Percentiles rank a stretch among this genome's conserved stretches.
These are phyloP conservation scores for Punica granatum DNA, from an alignment of 345 rosid species.

Conservation along the genomic window DNA sequence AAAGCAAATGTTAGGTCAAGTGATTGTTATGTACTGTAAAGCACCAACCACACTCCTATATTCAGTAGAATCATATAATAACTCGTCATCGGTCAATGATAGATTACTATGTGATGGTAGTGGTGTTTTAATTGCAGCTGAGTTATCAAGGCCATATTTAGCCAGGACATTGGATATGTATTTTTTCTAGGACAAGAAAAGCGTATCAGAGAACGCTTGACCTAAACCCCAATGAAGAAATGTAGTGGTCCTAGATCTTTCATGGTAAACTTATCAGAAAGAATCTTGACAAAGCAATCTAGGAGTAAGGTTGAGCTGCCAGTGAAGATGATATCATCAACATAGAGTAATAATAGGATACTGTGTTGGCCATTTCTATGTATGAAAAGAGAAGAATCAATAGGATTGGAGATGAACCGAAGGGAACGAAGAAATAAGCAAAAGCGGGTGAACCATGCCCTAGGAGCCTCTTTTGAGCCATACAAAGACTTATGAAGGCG, in stretches of 20 bases:
- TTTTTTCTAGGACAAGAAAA: neutral
- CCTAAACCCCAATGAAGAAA: too few relatives aligned
- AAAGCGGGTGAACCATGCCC: neutral
- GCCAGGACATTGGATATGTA: neutral
- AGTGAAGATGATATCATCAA: neutral
- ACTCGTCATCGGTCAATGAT: neutral
- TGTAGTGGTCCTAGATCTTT: too few relatives aligned
- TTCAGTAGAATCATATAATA: neutral
- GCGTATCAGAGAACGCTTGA: too few relatives aligned
- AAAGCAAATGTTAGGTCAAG: neutral
- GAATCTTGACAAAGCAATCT: too few relatives aligned
- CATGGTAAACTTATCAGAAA: too few relatives aligned
- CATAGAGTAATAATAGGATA: too few relatives aligned
- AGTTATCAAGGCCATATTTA: neutral
- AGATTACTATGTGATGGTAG: neutral
- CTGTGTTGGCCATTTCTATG: too few relatives aligned
- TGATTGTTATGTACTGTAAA: neutral
- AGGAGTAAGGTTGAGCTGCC: too few relatives aligned
- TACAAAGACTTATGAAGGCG: too few relatives aligned
- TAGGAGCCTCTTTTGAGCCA: neutral
- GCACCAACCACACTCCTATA: neutral
- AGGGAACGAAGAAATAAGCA: fast-evolving
- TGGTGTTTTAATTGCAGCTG: neutral
- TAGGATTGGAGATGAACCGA: neutral
- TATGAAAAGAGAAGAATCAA: too few relatives aligned